These are phyloP conservation scores for Microdochium trichocladiopsis DNA, from an alignment of 2,329 filamentous ascomycete genomes.

Conservation along the genomic window DNA sequence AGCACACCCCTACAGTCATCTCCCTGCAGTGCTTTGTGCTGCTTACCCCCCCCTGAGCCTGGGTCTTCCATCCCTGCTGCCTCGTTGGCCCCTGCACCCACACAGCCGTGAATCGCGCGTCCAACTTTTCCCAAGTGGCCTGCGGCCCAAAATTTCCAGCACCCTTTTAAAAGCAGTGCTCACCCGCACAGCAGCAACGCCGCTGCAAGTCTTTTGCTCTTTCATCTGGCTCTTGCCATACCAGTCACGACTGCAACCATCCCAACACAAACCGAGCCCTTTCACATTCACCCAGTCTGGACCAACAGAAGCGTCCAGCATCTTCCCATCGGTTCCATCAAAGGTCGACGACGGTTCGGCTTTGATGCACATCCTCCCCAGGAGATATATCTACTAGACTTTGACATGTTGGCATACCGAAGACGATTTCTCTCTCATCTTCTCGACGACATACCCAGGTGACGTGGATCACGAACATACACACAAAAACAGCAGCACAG, in stretches of 20 bases:
- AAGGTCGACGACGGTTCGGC: conserved; percentile 23
- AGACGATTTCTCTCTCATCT: conserved; percentile 46
- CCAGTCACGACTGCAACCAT: neutral
- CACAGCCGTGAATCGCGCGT: neutral
- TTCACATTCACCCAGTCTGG: conserved; percentile 15
- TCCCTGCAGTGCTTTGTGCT: neutral
- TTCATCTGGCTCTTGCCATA: neutral
- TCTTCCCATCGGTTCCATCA: conserved; percentile 26
- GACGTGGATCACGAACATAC: conserved; percentile 33
- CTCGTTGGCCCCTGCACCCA: neutral
- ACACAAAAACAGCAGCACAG: conserved; percentile 2
- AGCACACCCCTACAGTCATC: neutral
- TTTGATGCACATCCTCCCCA: conserved; percentile 28
- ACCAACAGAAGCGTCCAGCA: conserved; percentile 27
- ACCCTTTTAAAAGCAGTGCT: neutral
- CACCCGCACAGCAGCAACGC: neutral
- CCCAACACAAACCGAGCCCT: neutral
- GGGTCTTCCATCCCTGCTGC: neutral
- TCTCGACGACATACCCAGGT: conserved; percentile 57
- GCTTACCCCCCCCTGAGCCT: neutral
- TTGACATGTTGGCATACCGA: conserved; percentile 52
- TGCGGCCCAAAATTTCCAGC: neutral
- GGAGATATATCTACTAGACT: conserved; percentile 30
- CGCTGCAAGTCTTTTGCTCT: neutral
- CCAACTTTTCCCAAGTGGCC: neutral